Evolutionary conservation across 2,329 filamentous ascomycete species (phyloP).

Genomic region (Plectosphaerella sp.): DNA sequence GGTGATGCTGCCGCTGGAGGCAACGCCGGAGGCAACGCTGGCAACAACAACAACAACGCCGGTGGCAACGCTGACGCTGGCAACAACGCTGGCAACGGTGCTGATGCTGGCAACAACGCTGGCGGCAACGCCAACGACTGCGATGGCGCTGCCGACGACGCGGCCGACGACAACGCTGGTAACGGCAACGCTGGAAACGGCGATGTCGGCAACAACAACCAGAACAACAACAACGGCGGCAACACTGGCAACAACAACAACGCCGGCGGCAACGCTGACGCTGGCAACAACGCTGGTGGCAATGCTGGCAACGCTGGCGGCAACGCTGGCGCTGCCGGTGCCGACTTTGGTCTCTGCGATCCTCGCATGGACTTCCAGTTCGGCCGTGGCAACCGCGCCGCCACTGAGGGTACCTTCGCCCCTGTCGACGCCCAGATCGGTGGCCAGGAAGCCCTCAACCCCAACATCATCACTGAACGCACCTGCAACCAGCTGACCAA

Average conservation of each 20-base stretch:
- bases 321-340: slow-evolving; percentile 19
- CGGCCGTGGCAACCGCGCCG: slow-evolving; percentile 44
- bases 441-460: slow-evolving; percentile 56
- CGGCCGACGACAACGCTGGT: slow-evolving; percentile 11
- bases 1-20: slow-evolving; percentile 4
- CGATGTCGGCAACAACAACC: neutral
- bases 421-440: slow-evolving; percentile 51
- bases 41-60: slow-evolving; percentile 11
- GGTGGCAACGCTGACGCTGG: slow-evolving; percentile 5
- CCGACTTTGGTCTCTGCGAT: slow-evolving; percentile 44
- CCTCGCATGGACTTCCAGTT: slow-evolving; percentile 53
- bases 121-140: slow-evolving; percentile 11
- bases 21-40: slow-evolving; percentile 11
- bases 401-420: slow-evolving; percentile 54
- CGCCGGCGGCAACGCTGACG: slow-evolving; percentile 19
- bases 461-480: slow-evolving; percentile 60
- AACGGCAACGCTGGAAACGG: slow-evolving; percentile 7
- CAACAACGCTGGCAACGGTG: slow-evolving; percentile 11
- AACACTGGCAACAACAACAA: slow-evolving; percentile 10
- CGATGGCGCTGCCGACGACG: slow-evolving; percentile 14
- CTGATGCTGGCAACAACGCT: slow-evolving; percentile 15
- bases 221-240: slow-evolving; percentile 10
- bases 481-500: slow-evolving; percentile 58
- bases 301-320: slow-evolving; percentile 15
- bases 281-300: slow-evolving; percentile 22